phyloP scores from a whole-genome alignment of 495 filamentous ascomycete species.

The Podospora didyma region DNA sequence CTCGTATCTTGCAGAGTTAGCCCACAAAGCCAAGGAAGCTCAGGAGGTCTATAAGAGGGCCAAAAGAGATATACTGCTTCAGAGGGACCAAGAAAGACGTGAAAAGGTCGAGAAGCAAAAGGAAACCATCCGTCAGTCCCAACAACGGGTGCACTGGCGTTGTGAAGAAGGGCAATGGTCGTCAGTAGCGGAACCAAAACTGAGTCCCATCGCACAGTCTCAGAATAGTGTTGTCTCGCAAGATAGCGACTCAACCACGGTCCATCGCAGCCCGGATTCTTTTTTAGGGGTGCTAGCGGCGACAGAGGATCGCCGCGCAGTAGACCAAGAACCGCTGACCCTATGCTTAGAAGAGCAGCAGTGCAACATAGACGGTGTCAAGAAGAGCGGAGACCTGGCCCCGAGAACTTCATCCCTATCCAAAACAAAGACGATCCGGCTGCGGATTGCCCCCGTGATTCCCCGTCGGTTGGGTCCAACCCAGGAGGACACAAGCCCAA shows the following conservation, averaged over 20 bases:
- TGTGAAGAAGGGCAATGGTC: slow-evolving; percentile 42
- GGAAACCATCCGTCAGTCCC: slow-evolving; percentile 30
- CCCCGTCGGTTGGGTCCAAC: slow-evolving; percentile 6
- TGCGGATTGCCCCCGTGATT: slow-evolving; percentile 13
- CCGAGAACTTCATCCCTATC: slow-evolving; percentile 32
- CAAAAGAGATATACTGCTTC: slow-evolving; percentile 25
- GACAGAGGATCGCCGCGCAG: neutral
- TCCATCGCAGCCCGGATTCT: slow-evolving; percentile 13
- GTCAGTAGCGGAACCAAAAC: slow-evolving; percentile 41
- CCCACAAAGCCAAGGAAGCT: slow-evolving; percentile 23
- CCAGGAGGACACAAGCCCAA: neutral
- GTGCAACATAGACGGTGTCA: neutral
- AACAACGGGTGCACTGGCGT: slow-evolving; percentile 36
- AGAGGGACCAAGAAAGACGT: slow-evolving; percentile 23
- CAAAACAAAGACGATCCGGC: slow-evolving; percentile 12
- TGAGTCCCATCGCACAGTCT: slow-evolving; percentile 46
- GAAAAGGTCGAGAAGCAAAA: slow-evolving; percentile 30
- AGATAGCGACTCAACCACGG: slow-evolving; percentile 9
- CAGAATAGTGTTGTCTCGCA: slow-evolving; percentile 10
- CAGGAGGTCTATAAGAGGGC: slow-evolving; percentile 28
- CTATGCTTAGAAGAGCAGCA: neutral
- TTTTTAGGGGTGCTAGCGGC: slow-evolving; percentile 32
- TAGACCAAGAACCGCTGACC: neutral
- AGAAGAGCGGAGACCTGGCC: slow-evolving; percentile 2
- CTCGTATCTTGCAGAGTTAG: slow-evolving; percentile 23